These are phyloP conservation scores for Apium graveolens DNA, from an alignment of 129 eudicot species.

Conservation along the genomic window DNA sequence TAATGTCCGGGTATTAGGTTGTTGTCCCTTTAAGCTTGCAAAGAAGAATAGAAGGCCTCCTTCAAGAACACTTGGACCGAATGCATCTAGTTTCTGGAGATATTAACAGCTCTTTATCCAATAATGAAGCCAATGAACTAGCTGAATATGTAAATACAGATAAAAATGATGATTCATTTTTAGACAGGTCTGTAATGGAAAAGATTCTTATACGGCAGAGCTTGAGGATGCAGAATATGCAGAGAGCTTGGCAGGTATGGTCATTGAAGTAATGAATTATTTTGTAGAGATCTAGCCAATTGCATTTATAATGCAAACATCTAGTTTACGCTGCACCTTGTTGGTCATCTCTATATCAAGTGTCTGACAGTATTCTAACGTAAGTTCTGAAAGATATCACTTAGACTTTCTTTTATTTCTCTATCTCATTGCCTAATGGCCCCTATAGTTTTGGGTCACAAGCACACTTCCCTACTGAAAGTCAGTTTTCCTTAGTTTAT, in stretches of 20 bases:
- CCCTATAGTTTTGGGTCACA: background rate
- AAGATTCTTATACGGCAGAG: slow-evolving; percentile 87
- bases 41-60: slow-evolving; percentile 91
- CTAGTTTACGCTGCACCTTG: background rate
- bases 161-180: slow-evolving; percentile 46
- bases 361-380: background rate
- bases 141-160: slow-evolving; percentile 36
- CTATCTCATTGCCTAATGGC: background rate
- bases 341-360: background rate
- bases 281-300: background rate
- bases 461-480: background rate
- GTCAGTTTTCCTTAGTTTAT: background rate
- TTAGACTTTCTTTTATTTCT: background rate
- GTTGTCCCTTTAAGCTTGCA: slow-evolving; percentile 89
- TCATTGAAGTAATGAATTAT: background rate
- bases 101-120: slow-evolving; percentile 17
- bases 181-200: slow-evolving; percentile 92
- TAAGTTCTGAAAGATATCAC: background rate
- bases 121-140: slow-evolving; percentile 18
- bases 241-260: slow-evolving; percentile 91
- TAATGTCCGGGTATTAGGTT: slow-evolving; percentile 44
- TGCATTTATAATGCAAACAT: background rate
- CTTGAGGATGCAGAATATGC: slow-evolving; percentile 92
- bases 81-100: slow-evolving; percentile 34
- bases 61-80: slow-evolving; percentile 90